Percentiles rank a stretch among this genome's conserved stretches.
Evolutionary conservation across 306 rosid species (phyloP).

Genomic region (Vachellia collinsii): DNA sequence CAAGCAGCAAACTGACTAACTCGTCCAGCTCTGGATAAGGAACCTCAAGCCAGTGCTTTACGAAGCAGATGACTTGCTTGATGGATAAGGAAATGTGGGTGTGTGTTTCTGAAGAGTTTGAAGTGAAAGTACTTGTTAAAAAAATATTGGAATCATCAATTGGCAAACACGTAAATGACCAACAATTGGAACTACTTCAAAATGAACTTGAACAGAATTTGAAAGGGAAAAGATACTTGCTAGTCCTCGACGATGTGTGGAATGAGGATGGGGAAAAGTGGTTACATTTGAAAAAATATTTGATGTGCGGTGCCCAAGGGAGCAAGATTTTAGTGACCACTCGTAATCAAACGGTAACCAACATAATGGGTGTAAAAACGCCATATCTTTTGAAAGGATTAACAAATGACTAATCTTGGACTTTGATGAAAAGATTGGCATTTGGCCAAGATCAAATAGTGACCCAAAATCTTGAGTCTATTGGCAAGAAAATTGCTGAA

Average conservation of each 20-base stretch:
- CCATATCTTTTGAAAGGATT: not conserved
- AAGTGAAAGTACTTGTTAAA: too few relatives aligned
- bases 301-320: not conserved
- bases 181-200: not conserved
- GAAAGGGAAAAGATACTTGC: not conserved
- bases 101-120: too few relatives aligned
- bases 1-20: too few relatives aligned
- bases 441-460: not conserved
- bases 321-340: conserved; percentile 22
- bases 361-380: not conserved
- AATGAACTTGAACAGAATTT: not conserved
- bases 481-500: not conserved
- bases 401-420: not conserved
- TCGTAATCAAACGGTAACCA: not conserved
- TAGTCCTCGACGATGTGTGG: conserved; percentile 16
- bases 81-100: too few relatives aligned
- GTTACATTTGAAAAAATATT: not conserved
- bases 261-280: not conserved
- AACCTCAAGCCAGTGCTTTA: too few relatives aligned
- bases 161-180: not conserved
- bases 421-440: not conserved
- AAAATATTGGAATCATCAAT: too few relatives aligned
- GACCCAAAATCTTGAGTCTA: not conserved
- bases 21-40: too few relatives aligned
- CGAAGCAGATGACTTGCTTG: too few relatives aligned